Evolutionary conservation across 2,329 filamentous ascomycete genomes (phyloP).

Genomic region (Dendrostoma leiphaemia): DNA sequence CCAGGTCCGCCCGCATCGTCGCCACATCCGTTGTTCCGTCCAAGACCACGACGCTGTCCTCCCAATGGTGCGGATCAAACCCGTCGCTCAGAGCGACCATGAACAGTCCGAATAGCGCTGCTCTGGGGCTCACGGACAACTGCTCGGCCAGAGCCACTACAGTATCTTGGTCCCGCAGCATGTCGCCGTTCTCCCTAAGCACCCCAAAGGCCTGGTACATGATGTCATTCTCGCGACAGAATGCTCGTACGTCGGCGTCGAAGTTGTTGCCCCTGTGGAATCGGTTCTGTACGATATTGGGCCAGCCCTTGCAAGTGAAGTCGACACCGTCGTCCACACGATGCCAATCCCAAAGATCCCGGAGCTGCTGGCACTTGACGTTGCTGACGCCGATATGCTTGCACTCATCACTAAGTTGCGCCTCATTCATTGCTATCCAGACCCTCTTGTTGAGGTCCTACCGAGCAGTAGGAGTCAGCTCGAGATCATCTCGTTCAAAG

Average conservation of each 20-base stretch:
- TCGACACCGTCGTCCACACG: no score
- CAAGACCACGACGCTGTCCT: conserved; percentile 29
- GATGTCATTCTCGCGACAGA: conserved; percentile 40
- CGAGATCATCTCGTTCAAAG: no score
- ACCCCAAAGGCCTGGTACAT: conserved; percentile 57
- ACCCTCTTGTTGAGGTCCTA: conserved; percentile 55
- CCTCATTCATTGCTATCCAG: conserved; percentile 61
- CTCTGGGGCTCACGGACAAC: conserved; percentile 34
- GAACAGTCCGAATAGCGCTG: conserved; percentile 47
- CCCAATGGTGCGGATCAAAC: conserved; percentile 16
- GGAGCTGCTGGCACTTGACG: conserved; percentile 56
- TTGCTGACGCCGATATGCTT: conserved; percentile 75
- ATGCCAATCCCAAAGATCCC: conserved; percentile 40
- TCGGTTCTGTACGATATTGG: conserved; percentile 67
- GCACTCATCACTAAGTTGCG: conserved; percentile 57
- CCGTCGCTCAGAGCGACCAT: conserved; percentile 37
- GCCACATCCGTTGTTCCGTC: conserved; percentile 42
- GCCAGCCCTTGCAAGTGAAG: conserved; percentile 28
- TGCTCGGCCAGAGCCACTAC: conserved; percentile 41
- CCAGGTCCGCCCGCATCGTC: background rate
- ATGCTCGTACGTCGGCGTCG: conserved; percentile 57
- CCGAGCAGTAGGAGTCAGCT: no score
- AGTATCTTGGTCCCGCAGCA: conserved; percentile 45
- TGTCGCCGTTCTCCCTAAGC: conserved; percentile 42
- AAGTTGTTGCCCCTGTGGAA: conserved; percentile 61